Conservation (phyloP, 2,329 filamentous ascomycete genomes). For the Fusarium hostae region DNA sequence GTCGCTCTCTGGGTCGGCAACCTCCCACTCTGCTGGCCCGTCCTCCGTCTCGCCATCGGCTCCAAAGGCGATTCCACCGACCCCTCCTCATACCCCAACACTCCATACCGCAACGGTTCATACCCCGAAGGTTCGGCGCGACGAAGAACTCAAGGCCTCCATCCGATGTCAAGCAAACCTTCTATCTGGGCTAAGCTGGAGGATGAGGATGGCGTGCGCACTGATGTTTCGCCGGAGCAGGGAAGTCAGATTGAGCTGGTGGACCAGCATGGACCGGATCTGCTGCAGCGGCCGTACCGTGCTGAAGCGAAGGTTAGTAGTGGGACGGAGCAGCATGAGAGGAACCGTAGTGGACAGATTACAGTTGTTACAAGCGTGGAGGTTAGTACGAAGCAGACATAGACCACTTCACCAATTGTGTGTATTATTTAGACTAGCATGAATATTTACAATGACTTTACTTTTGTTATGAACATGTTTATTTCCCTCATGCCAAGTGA, state of each 20-base stretch:
- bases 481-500: background rate
- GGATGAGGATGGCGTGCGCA: constrained; percentile 38
- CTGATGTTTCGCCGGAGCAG: constrained; percentile 22
- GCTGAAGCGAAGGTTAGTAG: constrained; percentile 10
- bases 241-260: constrained; percentile 49
- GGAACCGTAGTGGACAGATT: constrained; percentile 35
- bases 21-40: constrained; percentile 68
- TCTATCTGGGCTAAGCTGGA: constrained; percentile 48
- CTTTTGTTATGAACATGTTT: background rate
- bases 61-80: constrained; percentile 35
- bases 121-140: constrained; percentile 37
- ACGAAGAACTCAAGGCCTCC: constrained; percentile 24
- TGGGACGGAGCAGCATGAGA: background rate
- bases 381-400: constrained; percentile 29
- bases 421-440: background rate
- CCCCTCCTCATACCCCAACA: constrained; percentile 41
- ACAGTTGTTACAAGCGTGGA: constrained; percentile 46
- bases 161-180: constrained; percentile 32
- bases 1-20: constrained; percentile 71
- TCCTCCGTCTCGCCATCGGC: constrained; percentile 59
- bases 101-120: constrained; percentile 22
- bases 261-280: constrained; percentile 22
- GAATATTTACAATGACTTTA: background rate
- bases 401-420: background rate
- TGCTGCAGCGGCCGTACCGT: constrained; percentile 25